These are phyloP conservation scores for Collybia sp. DNA, from an alignment of 768 basidiomycete genomes.

Conservation along the genomic window DNA sequence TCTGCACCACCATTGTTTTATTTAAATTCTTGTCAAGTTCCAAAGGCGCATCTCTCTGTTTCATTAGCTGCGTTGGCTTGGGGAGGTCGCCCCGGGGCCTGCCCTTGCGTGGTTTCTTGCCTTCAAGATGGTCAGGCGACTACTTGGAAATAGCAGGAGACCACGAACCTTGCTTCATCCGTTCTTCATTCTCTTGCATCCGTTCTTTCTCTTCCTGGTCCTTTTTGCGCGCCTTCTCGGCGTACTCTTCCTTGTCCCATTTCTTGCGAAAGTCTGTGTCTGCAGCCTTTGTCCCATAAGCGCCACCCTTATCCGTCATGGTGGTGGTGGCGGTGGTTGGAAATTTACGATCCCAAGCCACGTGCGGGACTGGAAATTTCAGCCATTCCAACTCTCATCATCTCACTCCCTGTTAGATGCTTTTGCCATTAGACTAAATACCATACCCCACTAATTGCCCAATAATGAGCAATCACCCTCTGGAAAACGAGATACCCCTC, in stretches of 20 bases:
- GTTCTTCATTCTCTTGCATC: conserved; percentile 83
- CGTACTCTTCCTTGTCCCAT: conserved; percentile 94
- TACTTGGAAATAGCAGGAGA: neutral
- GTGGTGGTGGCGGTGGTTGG: neutral
- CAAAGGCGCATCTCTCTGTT: conserved; percentile 77
- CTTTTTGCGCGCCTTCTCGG: conserved; percentile 77
- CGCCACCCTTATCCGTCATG: conserved; percentile 36
- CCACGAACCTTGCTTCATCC: conserved; percentile 71
- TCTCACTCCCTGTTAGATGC: neutral
- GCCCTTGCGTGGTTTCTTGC: conserved; percentile 75
- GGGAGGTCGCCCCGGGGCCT: conserved; percentile 70
- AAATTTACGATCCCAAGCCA: too few species aligned
- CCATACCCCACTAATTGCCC: neutral
- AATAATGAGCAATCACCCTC: conserved; percentile 16
- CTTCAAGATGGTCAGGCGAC: conserved; percentile 31
- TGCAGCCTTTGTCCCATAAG: conserved; percentile 38
- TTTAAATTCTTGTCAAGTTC: conserved; percentile 93
- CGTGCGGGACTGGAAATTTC: too few species aligned
- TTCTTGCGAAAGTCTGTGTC: conserved; percentile 83
- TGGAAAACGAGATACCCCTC: conserved; percentile 37
- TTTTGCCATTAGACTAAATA: neutral
- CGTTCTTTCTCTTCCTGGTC: conserved; percentile 77
- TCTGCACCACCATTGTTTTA: conserved; percentile 94
- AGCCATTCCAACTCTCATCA: too few species aligned
- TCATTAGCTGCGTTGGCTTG: conserved; percentile 90